These are phyloP conservation scores for Lomentospora prolificans DNA, from an alignment of 2,329 filamentous ascomycete species.

Conservation along the genomic window DNA sequence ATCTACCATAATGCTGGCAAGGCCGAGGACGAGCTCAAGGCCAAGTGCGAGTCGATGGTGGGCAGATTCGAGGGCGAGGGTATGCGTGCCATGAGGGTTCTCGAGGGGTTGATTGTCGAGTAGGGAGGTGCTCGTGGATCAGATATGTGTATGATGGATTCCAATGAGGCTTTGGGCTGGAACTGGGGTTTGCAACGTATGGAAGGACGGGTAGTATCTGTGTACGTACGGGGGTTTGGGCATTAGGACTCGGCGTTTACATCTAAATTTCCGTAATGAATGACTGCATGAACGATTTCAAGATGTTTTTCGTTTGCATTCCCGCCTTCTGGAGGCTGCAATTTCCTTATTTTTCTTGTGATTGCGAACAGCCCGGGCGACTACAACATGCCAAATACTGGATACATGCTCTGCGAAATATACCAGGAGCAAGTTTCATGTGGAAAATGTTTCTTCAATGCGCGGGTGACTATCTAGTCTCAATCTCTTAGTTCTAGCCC, in stretches of 20 bases:
- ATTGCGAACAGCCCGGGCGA: no score
- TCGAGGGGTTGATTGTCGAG: conserved; percentile 62
- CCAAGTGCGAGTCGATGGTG: conserved; percentile 77
- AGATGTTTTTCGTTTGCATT: no score
- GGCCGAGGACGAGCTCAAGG: conserved; percentile 69
- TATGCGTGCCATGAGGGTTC: conserved; percentile 60
- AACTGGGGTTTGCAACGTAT: background rate
- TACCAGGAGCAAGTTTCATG: no score
- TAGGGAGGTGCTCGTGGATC: conserved; percentile 12
- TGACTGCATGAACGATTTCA: background rate
- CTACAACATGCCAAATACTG: no score
- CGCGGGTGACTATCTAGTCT: background rate
- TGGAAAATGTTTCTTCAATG: no score
- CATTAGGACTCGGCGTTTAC: background rate
- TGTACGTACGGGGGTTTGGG: background rate
- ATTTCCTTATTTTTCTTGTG: no score
- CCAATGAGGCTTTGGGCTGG: background rate
- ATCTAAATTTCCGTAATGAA: background rate
- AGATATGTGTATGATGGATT: background rate
- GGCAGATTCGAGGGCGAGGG: conserved; percentile 77
- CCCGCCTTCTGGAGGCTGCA: no score
- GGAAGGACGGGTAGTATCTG: background rate
- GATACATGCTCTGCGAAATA: no score
- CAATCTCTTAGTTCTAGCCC: background rate
- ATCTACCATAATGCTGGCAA: conserved; percentile 69